Base-by-base conservation (phyloP, 805 yeast species). In the Cyberlindnera xylosilytica region DNA sequence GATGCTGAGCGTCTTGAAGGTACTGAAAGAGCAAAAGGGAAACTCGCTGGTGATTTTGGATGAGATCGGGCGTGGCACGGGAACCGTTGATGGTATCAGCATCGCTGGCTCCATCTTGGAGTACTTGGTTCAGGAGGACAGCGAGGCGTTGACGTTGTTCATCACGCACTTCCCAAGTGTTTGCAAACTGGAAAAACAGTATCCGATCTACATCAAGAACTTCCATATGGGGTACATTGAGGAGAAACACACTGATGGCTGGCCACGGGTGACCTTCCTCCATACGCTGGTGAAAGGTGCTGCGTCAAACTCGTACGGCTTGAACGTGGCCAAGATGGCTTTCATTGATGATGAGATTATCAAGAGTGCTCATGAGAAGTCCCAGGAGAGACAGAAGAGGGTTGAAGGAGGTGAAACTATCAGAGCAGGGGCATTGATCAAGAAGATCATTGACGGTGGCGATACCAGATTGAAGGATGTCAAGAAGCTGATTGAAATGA, bases 151-250 rank as follows among this genome's bases (percentile, higher is more conserved):
- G 62, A 80, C 95, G 0, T 60, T 93, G 43, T 93, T 93, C 72
- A 97, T 98, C 0, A 93, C 99, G 0, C 99, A 93, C 69, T 93
- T 93, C 73, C 98, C 61, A 62, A 98, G 93, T 60, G 72, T 93
- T 38, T 93, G 98, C 4, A 81, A 83, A 20, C 68, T 93, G 42
- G 73, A 90, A 0, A 79, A 79, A 16, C 73, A 72, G 50, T 69
- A 78, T 38, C 61, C 70, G 7, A 73, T 78, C 2, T 91, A 90
- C 1, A 27, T 44, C 29, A 73, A 76, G 36, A 98, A 93, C 38
- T 91, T 86, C 15, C 98, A 98, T 1, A 95, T 88, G 61, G 81
- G 89, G 16, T 87, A 80, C 44, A 73, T 74, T 39, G 71, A 42
- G 53, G 63, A 38, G 52, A 60, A 42, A 11, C 39, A 37, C 9